phyloP scores from a whole-genome alignment of 2,329 filamentous ascomycete species.

The Ceratocystis huliohia region DNA sequence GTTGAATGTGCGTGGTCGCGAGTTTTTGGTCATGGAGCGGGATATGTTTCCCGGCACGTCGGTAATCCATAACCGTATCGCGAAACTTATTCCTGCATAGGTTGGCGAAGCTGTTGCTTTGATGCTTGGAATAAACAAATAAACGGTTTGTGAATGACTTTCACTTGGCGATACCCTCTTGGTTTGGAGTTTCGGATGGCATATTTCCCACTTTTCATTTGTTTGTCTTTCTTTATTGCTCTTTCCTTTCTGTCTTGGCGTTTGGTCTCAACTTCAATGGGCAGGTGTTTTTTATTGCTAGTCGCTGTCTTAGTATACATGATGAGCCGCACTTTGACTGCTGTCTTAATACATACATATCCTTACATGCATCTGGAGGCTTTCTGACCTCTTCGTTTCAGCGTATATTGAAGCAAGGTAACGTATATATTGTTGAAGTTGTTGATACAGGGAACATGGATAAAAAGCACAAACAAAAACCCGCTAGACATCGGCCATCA shows the following conservation, averaged over 20 bases:
- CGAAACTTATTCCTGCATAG: constrained; percentile 12
- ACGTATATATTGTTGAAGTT: background rate
- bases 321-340: background rate
- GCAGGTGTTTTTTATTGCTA: constrained; percentile 10
- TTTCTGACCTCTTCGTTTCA: too few species aligned
- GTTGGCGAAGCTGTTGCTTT: background rate
- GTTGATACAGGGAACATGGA: background rate
- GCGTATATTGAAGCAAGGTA: background rate
- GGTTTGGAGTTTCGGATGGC: constrained; percentile 1
- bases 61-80: constrained; percentile 29
- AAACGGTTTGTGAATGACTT: constrained; percentile 12
- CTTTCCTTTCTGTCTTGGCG: background rate
- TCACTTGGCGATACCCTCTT: constrained; percentile 15
- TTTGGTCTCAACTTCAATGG: background rate
- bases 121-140: background rate
- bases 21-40: constrained; percentile 45
- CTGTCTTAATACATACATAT: background rate
- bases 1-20: constrained; percentile 39
- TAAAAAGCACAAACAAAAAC: background rate
- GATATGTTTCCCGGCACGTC: constrained; percentile 31
- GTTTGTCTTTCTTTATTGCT: background rate
- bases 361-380: background rate
- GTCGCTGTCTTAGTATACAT: background rate
- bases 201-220: background rate
- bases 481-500: background rate